Evolutionary conservation across 805 yeast species (phyloP).

Genomic region (Blastobotrys peoriensis): DNA sequence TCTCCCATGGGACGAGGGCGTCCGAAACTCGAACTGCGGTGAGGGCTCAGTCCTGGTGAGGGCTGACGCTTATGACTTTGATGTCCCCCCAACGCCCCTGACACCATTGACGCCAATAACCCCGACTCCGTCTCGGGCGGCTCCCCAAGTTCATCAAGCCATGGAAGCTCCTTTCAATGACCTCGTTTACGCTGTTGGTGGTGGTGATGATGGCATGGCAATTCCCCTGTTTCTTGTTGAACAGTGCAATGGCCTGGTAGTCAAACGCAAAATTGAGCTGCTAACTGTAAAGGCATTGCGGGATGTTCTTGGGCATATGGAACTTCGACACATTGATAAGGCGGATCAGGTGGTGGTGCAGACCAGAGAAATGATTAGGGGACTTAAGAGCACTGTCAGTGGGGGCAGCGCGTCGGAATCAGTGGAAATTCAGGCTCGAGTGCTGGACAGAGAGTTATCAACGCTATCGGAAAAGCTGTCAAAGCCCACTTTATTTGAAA

Average conservation of each 20-base stretch:
- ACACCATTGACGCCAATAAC: not conserved
- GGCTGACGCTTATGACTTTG: not conserved
- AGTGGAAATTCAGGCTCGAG: constrained; percentile 4
- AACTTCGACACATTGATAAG: constrained; percentile 2
- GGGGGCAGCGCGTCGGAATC: constrained; percentile 8
- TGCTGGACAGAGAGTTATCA: constrained; percentile 11
- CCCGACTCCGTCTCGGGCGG: not conserved
- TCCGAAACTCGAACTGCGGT: not conserved
- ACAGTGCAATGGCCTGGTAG: constrained; percentile 6
- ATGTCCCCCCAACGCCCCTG: constrained; percentile 6
- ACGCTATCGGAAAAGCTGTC: constrained; percentile 7
- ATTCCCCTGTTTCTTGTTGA: constrained; percentile 10
- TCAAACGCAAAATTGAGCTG: constrained; percentile 13
- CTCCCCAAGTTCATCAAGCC: constrained; percentile 1
- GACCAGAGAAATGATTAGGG: constrained; percentile 2
- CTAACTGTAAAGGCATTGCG: constrained; percentile 11
- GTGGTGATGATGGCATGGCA: not conserved
- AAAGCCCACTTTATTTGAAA: constrained; percentile 8
- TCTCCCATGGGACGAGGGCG: not conserved
- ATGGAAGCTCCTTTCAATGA: not conserved
- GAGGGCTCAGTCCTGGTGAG: not conserved
- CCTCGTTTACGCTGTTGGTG: not conserved
- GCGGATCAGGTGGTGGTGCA: not conserved
- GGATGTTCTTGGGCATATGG: constrained; percentile 1
- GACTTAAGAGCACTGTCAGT: not conserved